Evolutionary conservation across 148 eudicot species (phyloP), one percentile per base, ranked within the genome.

Genomic region (Camellia japonica): DNA sequence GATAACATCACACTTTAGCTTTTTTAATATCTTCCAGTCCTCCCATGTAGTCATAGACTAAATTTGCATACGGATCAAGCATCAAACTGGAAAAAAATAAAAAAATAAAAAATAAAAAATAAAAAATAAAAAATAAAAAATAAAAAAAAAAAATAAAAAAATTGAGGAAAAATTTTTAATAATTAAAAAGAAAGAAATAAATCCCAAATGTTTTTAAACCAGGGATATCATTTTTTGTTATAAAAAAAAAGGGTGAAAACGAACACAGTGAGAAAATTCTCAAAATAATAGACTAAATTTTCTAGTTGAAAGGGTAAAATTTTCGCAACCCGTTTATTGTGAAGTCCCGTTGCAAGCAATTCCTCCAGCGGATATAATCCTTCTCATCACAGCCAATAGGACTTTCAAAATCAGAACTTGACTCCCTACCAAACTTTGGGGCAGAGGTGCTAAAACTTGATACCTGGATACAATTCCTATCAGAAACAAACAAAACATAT

Each of bases 311-410:
- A 82, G 88, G 84, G 82, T 86, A 82, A 77, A 75, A 88, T 82
- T 68, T 71, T 30, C 38, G 81, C 75, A 78, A 95, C 98, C 98
- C 97, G 81, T 95, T 95, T 85, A 95, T 91, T 84, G 98, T 95
- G 78, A 95, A 91, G 87, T 95, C 98, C 47, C 98, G 82, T 59
- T 83, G 85, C 87, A 93, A 71, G 87, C 97, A 91, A 81, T 95
- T 88, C 80, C 83, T 90, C 97, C 96, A 95, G 79, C 98, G 97
- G 77, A 83, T 72, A 66, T 88, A 87, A 81, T 95, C 98, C 80
- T 84, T 82, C 78, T 92, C 87, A 65, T 87, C 87, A 77, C 89
- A 89, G 71, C 56, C 80, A 73, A 54, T 56, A 44, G 92, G 88
- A 68, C 64, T 82, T 79, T 82, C 85, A 20, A 56, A 78, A 82